Percentiles rank a stretch among this genome's conserved stretches.
Conservation (phyloP, 805 yeast species). For the Metschnikowia cerradonensis region DNA sequence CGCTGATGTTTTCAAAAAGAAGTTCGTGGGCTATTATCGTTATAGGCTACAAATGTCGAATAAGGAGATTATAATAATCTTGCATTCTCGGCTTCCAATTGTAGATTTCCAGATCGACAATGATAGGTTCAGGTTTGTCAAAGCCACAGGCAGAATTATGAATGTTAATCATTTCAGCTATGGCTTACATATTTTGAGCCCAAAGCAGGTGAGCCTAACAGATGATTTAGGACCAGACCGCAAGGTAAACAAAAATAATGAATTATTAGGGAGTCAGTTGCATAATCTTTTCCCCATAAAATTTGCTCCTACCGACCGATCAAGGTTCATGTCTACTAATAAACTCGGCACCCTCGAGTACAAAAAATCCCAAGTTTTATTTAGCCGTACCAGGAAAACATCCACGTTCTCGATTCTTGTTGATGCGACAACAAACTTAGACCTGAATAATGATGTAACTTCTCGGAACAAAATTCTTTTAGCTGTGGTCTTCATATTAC, state of each 20-base stretch:
- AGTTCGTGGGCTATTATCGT: constrained; percentile 9
- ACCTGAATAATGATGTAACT: constrained; percentile 9
- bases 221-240: constrained; percentile 9
- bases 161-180: constrained; percentile 6
- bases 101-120: constrained; percentile 10
- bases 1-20: constrained; percentile 10
- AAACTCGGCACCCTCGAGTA: constrained; percentile 10
- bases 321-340: constrained; percentile 5
- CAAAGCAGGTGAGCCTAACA: constrained; percentile 8
- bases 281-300: constrained; percentile 5
- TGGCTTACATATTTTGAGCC: constrained; percentile 9
- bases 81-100: constrained; percentile 11
- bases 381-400: constrained; percentile 11
- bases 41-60: constrained; percentile 10
- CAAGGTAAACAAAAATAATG: constrained; percentile 10
- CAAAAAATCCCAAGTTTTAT: constrained; percentile 6
- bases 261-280: constrained; percentile 7
- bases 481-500: constrained; percentile 7
- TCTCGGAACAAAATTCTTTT: constrained; percentile 3
- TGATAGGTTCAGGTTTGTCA: constrained; percentile 11
- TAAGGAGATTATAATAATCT: constrained; percentile 7
- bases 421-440: constrained; percentile 5
- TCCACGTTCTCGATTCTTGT: constrained; percentile 8
- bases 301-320: constrained; percentile 1
- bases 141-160: neutral